A percentile compares a stretch with the other conserved stretches of the same genome.
phyloP scores from a whole-genome alignment of 2,329 filamentous ascomycete species.

The Fusarium musae region DNA sequence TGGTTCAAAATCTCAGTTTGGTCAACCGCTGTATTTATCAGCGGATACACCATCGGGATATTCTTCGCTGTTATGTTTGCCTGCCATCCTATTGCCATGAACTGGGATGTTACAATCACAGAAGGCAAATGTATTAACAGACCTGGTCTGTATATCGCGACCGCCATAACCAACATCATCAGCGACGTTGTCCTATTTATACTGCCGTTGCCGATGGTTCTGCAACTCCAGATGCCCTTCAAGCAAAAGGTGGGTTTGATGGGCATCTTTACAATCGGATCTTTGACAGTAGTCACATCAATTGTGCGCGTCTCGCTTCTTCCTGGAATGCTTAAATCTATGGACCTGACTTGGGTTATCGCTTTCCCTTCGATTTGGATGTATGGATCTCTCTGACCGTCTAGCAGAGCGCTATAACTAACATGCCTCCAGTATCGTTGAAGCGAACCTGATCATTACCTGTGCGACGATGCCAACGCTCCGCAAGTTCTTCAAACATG shows the following conservation, averaged over 20 bases:
- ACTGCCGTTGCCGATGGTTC: constrained; percentile 58
- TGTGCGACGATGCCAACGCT: constrained; percentile 55
- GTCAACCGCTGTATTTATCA: constrained; percentile 45
- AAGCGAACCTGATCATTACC: constrained; percentile 54
- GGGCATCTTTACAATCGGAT: constrained; percentile 58
- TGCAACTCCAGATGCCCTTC: constrained; percentile 56
- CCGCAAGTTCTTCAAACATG: constrained; percentile 53
- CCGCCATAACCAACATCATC: constrained; percentile 58
- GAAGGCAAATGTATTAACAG: constrained; percentile 57
- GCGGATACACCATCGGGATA: constrained; percentile 48
- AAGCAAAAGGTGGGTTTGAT: constrained; percentile 59
- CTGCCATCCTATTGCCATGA: constrained; percentile 48
- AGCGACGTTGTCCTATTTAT: constrained; percentile 60
- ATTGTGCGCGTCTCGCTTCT: constrained; percentile 46
- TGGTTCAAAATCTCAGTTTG: constrained; percentile 49
- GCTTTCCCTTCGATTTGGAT: constrained; percentile 46
- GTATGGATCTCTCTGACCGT: constrained; percentile 23
- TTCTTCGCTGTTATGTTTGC: constrained; percentile 51
- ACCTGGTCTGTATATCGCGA: constrained; percentile 60
- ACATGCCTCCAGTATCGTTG: constrained; percentile 40
- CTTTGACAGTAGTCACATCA: constrained; percentile 49
- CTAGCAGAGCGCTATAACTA: background rate
- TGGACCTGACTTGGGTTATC: constrained; percentile 47
- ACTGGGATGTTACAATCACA: constrained; percentile 46
- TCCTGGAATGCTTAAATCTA: constrained; percentile 39